Conservation (phyloP, 2,329 filamentous ascomycete species). For the Neurospora sp. region DNA sequence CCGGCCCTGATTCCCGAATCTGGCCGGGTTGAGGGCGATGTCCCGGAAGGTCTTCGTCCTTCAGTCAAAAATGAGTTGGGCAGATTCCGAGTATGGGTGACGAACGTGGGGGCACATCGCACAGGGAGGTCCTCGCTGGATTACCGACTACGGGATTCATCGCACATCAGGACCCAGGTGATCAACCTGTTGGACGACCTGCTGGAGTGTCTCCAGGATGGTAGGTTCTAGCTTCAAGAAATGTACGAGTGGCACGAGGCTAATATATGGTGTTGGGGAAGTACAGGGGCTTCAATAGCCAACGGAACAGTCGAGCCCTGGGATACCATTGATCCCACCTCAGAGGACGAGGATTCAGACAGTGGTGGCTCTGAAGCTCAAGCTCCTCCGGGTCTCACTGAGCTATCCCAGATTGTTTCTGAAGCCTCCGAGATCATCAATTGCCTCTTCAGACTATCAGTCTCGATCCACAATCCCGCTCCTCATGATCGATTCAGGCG, state of each 20-base stretch:
- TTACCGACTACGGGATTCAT: constrained; percentile 16
- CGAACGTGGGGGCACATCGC: constrained; percentile 13
- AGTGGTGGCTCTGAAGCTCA: neutral
- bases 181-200: neutral
- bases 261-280: too few relatives aligned
- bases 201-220: neutral
- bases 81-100: constrained; percentile 15
- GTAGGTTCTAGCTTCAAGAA: too few relatives aligned
- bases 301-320: neutral
- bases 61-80: constrained; percentile 2
- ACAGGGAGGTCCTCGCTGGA: constrained; percentile 14
- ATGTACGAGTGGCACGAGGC: too few relatives aligned
- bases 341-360: neutral
- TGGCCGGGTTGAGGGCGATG: accelerated
- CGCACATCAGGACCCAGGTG: constrained; percentile 9
- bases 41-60: neutral
- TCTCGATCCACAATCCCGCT: constrained; percentile 8
- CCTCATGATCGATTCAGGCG: constrained; percentile 7
- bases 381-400: neutral
- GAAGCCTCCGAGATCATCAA: constrained; percentile 4
- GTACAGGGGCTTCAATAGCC: constrained; percentile 1
- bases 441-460: constrained; percentile 6
- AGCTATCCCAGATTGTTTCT: constrained; percentile 3
- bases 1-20: neutral
- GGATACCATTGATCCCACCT: neutral